These are phyloP conservation scores for Chlamydomonas sphaeroides DNA, from an alignment of 139 green algal species.

Conservation along the genomic window DNA sequence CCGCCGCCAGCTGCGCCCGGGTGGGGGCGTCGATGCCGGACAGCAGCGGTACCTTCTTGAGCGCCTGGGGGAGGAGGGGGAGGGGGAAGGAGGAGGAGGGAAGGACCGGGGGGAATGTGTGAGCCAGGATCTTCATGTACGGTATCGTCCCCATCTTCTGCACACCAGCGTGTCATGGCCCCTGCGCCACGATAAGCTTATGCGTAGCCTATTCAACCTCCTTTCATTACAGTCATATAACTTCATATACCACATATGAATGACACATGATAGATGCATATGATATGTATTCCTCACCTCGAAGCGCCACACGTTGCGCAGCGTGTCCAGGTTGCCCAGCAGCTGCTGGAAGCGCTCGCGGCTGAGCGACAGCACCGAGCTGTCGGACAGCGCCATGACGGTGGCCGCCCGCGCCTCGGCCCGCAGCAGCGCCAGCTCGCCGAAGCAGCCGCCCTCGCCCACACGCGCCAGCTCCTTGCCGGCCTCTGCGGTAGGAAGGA, in stretches of 20 bases:
- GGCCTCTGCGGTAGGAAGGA: neutral
- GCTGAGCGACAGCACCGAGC: conserved; percentile 70
- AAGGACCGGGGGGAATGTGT: no score
- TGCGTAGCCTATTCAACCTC: no score
- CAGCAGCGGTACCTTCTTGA: conserved; percentile 63
- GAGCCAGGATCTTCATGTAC: no score
- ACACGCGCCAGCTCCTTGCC: conserved; percentile 64
- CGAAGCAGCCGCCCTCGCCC: conserved; percentile 86
- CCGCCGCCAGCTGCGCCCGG: conserved; percentile 47
- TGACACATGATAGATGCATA: no score
- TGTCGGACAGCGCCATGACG: conserved; percentile 65
- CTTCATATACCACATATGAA: no score
- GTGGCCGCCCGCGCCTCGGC: conserved; percentile 75
- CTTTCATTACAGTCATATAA: no score
- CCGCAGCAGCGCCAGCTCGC: conserved; percentile 87
- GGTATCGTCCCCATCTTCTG: no score
- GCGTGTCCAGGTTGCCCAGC: conserved; percentile 74
- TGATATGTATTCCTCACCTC: no score
- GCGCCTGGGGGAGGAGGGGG: neutral
- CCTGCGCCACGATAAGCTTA: no score
- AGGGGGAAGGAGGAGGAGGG: neutral
- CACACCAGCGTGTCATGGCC: no score
- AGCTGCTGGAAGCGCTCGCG: conserved; percentile 75
- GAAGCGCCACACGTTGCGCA: conserved; percentile 87
- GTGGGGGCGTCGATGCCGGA: conserved; percentile 29